Percentiles rank a stretch among this genome's conserved stretches.
Evolutionary conservation across 1,284 basidiomycete genomes (phyloP).

Genomic region (Cryptococcus sp.): DNA sequence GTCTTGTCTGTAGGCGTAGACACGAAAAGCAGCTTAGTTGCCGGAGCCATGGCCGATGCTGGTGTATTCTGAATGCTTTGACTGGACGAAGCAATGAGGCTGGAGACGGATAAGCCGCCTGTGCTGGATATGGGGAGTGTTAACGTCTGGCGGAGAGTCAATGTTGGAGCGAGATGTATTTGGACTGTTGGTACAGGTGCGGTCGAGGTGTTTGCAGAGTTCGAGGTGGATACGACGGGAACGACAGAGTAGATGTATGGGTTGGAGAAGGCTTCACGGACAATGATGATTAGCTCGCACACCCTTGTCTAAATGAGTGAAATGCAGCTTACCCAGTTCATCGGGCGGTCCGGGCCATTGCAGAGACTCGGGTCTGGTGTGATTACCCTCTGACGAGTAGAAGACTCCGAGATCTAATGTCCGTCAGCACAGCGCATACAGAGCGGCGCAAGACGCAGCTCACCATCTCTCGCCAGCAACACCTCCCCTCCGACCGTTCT

Average conservation of each 20-base stretch:
- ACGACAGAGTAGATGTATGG: conserved; percentile 83
- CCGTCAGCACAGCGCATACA: conserved; percentile 10
- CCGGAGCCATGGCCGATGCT: conserved; percentile 56
- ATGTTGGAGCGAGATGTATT: conserved; percentile 74
- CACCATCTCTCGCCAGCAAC: conserved; percentile 78
- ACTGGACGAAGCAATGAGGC: conserved; percentile 9
- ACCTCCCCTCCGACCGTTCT: conserved; percentile 67
- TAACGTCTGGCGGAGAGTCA: conserved; percentile 66
- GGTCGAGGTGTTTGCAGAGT: conserved; percentile 32
- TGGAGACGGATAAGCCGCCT: conserved; percentile 26
- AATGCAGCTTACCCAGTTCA: conserved; percentile 63
- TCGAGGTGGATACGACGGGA: conserved; percentile 57
- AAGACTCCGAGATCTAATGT: conserved; percentile 70
- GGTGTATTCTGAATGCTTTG: conserved; percentile 47
- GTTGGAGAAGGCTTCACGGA: conserved; percentile 66
- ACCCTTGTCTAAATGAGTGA: no score
- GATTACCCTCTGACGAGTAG: conserved; percentile 69
- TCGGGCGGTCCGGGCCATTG: conserved; percentile 82
- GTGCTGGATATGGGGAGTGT: conserved; percentile 59
- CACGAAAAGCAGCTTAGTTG: conserved; percentile 59
- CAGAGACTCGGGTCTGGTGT: conserved; percentile 63
- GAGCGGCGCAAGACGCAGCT: conserved; percentile 42
- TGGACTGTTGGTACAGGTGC: conserved; percentile 65
- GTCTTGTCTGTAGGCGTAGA: conserved; percentile 73
- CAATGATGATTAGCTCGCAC: not conserved